A percentile compares a stretch with the other conserved stretches of the same genome.
These are phyloP conservation scores for Mycena sp. DNA, from an alignment of 1,284 basidiomycete genomes.

Conservation along the genomic window DNA sequence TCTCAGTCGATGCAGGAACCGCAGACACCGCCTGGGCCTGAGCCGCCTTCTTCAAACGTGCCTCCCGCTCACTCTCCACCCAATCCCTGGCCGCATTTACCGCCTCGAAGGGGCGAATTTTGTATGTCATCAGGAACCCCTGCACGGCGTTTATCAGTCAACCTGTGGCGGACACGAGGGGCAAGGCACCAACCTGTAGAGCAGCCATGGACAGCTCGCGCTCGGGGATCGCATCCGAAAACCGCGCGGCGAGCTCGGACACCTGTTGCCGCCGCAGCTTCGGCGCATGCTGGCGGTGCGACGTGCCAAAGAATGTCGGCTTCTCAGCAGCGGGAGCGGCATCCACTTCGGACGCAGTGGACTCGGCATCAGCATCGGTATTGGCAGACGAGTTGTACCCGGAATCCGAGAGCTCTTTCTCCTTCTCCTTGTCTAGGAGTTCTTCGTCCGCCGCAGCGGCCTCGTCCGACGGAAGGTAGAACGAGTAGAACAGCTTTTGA, in stretches of 20 bases:
- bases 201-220: slow-evolving; percentile 75
- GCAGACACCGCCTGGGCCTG: background rate
- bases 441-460: slow-evolving; percentile 33
- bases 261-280: slow-evolving; percentile 37
- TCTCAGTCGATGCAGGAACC: background rate
- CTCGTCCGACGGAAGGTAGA: slow-evolving; percentile 61
- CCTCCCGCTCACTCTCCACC: slow-evolving; percentile 53
- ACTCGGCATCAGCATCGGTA: slow-evolving; percentile 33
- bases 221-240: slow-evolving; percentile 67
- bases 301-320: slow-evolving; percentile 32
- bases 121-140: slow-evolving; percentile 79
- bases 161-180: background rate
- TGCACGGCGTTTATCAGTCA: slow-evolving; percentile 45
- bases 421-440: slow-evolving; percentile 15
- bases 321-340: slow-evolving; percentile 19
- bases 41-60: slow-evolving; percentile 21
- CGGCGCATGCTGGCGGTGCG: slow-evolving; percentile 41
- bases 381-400: slow-evolving; percentile 37
- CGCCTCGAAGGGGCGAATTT: slow-evolving; percentile 67
- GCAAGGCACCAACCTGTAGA: slow-evolving; percentile 41
- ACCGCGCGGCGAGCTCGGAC: slow-evolving; percentile 59
- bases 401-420: slow-evolving; percentile 35
- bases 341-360: slow-evolving; percentile 24
- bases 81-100: slow-evolving; percentile 56
- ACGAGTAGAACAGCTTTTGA: slow-evolving; percentile 67